Evolutionary conservation across 805 yeast species (phyloP), one percentile per base, ranked within the genome.

Genomic region (Cyberlindnera euphorbiae): DNA sequence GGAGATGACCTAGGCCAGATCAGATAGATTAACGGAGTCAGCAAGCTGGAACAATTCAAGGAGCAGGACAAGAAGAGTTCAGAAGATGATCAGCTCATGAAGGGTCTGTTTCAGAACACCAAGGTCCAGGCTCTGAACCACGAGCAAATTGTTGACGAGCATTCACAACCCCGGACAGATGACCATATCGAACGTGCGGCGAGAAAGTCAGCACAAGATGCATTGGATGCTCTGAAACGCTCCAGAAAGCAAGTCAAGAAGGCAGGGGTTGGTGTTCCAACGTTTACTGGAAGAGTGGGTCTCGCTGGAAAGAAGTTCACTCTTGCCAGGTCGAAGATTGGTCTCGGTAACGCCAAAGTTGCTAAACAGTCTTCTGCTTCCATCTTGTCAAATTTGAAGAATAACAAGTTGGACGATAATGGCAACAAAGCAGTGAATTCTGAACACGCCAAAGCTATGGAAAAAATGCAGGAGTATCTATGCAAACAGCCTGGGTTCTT

Each of bases 241-340:
- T 85, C 96, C 0, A 52, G 65, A 26, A 59, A 45, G 30, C 55
- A 52, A 9, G 66, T 68, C 12, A 63, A 60, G 39, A 60, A 58
- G 30, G 59, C 59, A 17, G 61, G 64, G 17, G 66, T 89, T 21
- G 95, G 95, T 5, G 79, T 82, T 0, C 97, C 97, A 0, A 90
- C 98, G 0, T 93, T 97, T 94, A 90, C 98, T 0, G 98, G 98
- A 0, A 75, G 75, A 47, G 86, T 81, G 66, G 98, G 98, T 0
- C 58, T 63, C 14, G 96, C 96, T 0, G 96, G 96, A 1, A 73
- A 67, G 46, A 59, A 66, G 21, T 52, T 49, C 8, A 60, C 44
- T 3, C 30, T 39, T 6, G 32, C 34, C 4, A 38, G 35, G 27
- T 17, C 42, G 3, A 31, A 31, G 15, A 21, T 30, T 17, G 55